A percentile compares a stretch with the other conserved stretches of the same genome.
phyloP scores from a whole-genome alignment of 768 basidiomycete genomes.

The Gelatoporia subvermispora region DNA sequence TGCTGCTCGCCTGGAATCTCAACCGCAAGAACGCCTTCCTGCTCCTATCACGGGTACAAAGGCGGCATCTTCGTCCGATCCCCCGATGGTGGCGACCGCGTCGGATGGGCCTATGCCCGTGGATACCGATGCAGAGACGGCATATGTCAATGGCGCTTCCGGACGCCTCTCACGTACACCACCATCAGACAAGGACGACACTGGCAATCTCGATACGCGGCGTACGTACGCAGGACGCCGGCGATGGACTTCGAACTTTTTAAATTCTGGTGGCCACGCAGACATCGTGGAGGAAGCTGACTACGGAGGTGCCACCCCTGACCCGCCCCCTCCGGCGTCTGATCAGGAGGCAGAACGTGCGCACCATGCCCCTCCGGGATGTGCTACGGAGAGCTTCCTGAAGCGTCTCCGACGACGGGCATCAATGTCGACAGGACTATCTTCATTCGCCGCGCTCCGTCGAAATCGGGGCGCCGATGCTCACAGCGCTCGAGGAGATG shows the following conservation, averaged over 20 bases:
- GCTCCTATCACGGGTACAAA: conserved; percentile 24
- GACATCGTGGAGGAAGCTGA: conserved; percentile 4
- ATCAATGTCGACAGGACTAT: conserved; percentile 15
- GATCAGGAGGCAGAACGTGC: not conserved
- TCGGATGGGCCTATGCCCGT: conserved; percentile 59
- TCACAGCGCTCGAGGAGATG: not conserved
- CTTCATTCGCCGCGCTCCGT: conserved; percentile 19
- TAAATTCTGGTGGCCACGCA: not conserved
- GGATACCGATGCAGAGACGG: conserved; percentile 77
- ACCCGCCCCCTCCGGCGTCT: conserved; percentile 12
- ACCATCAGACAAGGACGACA: not conserved
- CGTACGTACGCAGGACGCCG: conserved; percentile 1
- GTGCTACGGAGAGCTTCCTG: conserved; percentile 12
- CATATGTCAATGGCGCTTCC: conserved; percentile 51
- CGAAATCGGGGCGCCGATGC: conserved; percentile 5
- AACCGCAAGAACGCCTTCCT: conserved; percentile 20
- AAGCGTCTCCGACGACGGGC: conserved; percentile 16
- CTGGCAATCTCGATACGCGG: not conserved
- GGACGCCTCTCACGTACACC: not conserved
- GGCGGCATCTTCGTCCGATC: conserved; percentile 5
- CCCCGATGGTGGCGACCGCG: conserved; percentile 26
- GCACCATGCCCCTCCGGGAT: not conserved
- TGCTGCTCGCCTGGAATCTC: conserved; percentile 16
- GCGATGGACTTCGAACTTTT: not conserved
- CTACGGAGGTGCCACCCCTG: conserved; percentile 13